Evolutionary conservation across 257 asterid species (phyloP), one percentile per base, ranked within the genome.

Genomic region (Gynochthodes officinalis): DNA sequence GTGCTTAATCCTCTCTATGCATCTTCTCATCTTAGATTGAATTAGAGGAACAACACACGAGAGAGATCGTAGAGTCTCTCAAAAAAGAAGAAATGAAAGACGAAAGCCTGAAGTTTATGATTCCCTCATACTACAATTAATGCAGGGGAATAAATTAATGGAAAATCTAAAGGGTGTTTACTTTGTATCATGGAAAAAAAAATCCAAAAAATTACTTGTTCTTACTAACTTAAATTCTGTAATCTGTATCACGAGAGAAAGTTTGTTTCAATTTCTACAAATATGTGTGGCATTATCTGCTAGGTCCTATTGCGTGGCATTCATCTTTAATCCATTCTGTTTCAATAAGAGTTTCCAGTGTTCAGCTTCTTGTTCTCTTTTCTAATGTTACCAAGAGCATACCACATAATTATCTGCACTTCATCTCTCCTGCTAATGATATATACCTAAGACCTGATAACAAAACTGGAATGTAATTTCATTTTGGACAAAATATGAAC

Each of bases 1-100:
- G 69, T 85, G 78, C 74, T 84, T 37, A 89, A 80, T 75, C 87
- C 91, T 82, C 85, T 84, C 28, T 85, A 75, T 81, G 69, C 88
- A 50, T 84, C 89, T 67, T 71, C 89, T 58, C 81, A 63, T 67
- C 43, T 80, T 62, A 76, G 76, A 32, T 77, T 77, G 78, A 81
- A 76, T n/a, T 76, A 82, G 0, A 68, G 63, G 11, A 49, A 19
- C 1, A 48, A 10, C 18, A 50, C 8, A 19, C 23, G n/a, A n/a
- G n/a, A n/a, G n/a, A n/a, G n/a, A n/a, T n/a, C n/a, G n/a, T n/a
- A n/a, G n/a, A n/a, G n/a, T n/a, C n/a, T n/a, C n/a, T n/a, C n/a
- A n/a, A n/a, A n/a, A n/a, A n/a, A n/a, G n/a, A n/a, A n/a, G n/a
- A n/a, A n/a, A n/a, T n/a, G n/a, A n/a, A n/a, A n/a, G n/a, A n/a